These are phyloP conservation scores for Cafeteria roenbergensis DNA, from an alignment of 108 stramenopile species.

Conservation along the genomic window DNA sequence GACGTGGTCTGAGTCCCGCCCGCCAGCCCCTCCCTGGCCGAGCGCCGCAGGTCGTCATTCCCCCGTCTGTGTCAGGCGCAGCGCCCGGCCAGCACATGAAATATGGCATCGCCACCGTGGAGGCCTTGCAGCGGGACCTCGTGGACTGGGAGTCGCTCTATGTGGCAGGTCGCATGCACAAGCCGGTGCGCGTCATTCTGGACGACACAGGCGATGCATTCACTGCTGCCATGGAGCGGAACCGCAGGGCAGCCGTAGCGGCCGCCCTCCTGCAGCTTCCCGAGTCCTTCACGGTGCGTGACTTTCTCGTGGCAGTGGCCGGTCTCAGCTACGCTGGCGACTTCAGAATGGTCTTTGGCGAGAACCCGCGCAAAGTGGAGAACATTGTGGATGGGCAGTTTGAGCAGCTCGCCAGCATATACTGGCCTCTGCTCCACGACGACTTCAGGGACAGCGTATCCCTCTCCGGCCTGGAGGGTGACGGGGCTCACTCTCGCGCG, in stretches of 20 bases:
- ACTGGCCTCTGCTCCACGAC: too few species aligned
- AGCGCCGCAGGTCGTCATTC: too few species aligned
- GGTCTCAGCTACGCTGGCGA: conserved; percentile 4
- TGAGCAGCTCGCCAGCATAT: too few species aligned
- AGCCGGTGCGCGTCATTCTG: conserved; percentile 2
- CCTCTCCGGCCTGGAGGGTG: too few species aligned
- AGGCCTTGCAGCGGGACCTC: background rate
- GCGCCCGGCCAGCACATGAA: background rate
- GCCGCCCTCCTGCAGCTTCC: background rate
- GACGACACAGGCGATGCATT: background rate
- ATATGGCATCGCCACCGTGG: background rate
- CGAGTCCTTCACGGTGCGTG: background rate
- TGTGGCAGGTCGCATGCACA: conserved; percentile 2
- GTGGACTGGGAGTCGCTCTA: background rate
- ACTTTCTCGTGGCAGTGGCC: background rate
- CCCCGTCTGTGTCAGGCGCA: too few species aligned
- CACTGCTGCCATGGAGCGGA: background rate
- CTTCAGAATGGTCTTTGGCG: conserved; percentile 3
- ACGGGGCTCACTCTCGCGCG: too few species aligned
- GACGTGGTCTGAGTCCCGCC: too few species aligned
- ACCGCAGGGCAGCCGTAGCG: background rate
- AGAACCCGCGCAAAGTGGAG: background rate
- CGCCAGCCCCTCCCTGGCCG: too few species aligned
- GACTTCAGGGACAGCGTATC: too few species aligned
- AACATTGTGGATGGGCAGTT: conserved; percentile 9